Evolutionary conservation across 2,329 filamentous ascomycete genomes (phyloP).

Genomic region (Monosporascus sp.): DNA sequence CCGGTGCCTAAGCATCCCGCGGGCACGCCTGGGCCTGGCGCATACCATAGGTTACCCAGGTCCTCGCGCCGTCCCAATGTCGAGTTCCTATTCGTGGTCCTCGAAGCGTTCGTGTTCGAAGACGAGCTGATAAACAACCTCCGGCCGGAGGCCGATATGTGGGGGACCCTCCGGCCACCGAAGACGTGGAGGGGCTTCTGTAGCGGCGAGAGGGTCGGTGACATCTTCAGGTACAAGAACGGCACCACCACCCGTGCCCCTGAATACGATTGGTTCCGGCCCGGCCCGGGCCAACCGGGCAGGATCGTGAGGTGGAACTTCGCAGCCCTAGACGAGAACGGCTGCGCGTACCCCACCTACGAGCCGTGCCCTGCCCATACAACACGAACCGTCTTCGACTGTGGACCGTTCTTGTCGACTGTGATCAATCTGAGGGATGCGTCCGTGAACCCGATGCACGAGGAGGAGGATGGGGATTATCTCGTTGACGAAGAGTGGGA

Average conservation of each 20-base stretch:
- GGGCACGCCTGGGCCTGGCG: too few species aligned
- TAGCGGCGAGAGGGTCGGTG: not conserved
- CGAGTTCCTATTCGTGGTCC: conserved; percentile 1
- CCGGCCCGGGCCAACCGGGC: not conserved
- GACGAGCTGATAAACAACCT: not conserved
- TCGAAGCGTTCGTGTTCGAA: not conserved
- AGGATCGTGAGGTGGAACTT: not conserved
- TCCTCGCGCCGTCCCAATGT: not conserved
- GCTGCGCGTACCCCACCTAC: not conserved
- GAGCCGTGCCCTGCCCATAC: not conserved
- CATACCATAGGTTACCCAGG: too few species aligned
- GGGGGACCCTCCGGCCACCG: not conserved
- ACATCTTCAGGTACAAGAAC: not conserved
- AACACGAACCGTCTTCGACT: not conserved
- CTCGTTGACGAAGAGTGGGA: not conserved
- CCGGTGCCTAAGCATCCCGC: too few species aligned
- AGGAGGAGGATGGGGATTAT: not conserved
- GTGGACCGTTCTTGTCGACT: not conserved
- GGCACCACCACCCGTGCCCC: not conserved
- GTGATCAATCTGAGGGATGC: not conserved
- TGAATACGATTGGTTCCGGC: not conserved
- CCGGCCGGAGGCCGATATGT: not conserved
- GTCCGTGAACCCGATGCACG: not conserved
- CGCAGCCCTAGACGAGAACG: not conserved
- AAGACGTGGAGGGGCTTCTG: not conserved